Percentiles rank a stretch among this genome's conserved stretches.
phyloP scores from a whole-genome alignment of 805 yeast genomes.

The Yarrowia sp. region DNA sequence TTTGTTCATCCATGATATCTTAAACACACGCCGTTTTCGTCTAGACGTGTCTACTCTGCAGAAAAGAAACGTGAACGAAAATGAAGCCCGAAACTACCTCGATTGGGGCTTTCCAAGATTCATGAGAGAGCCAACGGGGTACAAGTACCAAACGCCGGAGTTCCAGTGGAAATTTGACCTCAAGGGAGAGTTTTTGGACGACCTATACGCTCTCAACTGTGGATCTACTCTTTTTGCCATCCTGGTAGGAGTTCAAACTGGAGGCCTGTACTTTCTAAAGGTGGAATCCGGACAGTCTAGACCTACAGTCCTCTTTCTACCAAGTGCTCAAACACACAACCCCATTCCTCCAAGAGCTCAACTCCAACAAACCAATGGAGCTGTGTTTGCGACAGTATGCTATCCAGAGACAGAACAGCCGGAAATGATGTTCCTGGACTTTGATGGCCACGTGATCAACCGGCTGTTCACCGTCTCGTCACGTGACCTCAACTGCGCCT shows the following conservation, averaged over 20 bases:
- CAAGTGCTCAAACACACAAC: background rate
- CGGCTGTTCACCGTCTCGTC: slow-evolving; percentile 11
- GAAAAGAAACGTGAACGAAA: slow-evolving; percentile 2
- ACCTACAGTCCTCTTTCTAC: slow-evolving; percentile 7
- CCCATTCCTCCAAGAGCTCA: slow-evolving; percentile 31
- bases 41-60: background rate
- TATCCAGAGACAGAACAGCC: slow-evolving; percentile 2
- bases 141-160: slow-evolving; percentile 5
- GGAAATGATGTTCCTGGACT: slow-evolving; percentile 10
- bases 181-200: slow-evolving; percentile 16
- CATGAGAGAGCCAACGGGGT: slow-evolving; percentile 13
- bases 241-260: slow-evolving; percentile 1
- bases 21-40: background rate
- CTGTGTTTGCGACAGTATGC: slow-evolving; percentile 13
- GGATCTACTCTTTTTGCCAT: slow-evolving; percentile 8
- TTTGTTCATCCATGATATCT: background rate
- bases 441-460: background rate
- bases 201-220: slow-evolving; percentile 1
- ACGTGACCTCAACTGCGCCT: slow-evolving; percentile 19
- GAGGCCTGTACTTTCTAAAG: slow-evolving; percentile 5
- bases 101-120: slow-evolving; percentile 19
- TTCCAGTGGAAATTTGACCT: slow-evolving; percentile 6
- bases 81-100: slow-evolving; percentile 4
- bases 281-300: background rate
- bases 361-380: slow-evolving; percentile 11